A percentile compares a stretch with the other conserved stretches of the same genome.
Conservation (phyloP, 495 filamentous ascomycete genomes). For the Daldinia concentrica region DNA sequence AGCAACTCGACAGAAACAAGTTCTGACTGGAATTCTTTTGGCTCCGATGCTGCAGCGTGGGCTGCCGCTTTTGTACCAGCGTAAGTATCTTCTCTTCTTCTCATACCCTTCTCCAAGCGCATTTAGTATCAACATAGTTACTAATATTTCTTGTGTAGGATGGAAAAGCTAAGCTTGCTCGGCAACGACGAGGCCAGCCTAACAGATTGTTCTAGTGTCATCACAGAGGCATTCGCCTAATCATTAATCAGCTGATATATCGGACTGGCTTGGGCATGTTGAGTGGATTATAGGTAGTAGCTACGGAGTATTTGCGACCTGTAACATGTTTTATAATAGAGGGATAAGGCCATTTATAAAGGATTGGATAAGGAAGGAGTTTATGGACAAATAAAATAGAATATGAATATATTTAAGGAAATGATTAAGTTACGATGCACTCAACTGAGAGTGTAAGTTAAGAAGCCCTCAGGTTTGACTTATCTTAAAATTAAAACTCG, state of each 20-base stretch:
- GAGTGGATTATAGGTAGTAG: background rate
- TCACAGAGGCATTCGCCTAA: constrained; percentile 34
- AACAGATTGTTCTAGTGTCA: constrained; percentile 33
- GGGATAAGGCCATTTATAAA: background rate
- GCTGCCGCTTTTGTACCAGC: constrained; percentile 39
- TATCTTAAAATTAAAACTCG: too few relatives aligned
- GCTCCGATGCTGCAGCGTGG: constrained; percentile 27
- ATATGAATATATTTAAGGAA: background rate
- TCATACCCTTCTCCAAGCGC: too few relatives aligned
- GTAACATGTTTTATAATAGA: background rate
- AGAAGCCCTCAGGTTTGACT: too few relatives aligned
- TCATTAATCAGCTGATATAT: background rate
- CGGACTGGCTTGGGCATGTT: background rate
- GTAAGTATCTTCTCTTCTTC: constrained; percentile 11
- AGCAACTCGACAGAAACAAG: constrained; percentile 37
- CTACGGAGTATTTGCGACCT: background rate
- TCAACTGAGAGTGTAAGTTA: too few relatives aligned
- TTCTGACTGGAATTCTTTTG: constrained; percentile 28
- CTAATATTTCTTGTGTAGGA: constrained; percentile 21
- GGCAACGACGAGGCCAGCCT: constrained; percentile 33
- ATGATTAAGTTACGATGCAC: too few relatives aligned
- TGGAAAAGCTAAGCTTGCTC: constrained; percentile 38
- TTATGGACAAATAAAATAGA: background rate
- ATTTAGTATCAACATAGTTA: background rate
- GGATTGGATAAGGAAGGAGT: background rate